Percentiles rank a stretch among this genome's conserved stretches.
Evolutionary conservation across 345 rosid genomes (phyloP).

Genomic region (Eucalyptus leucophloia): DNA sequence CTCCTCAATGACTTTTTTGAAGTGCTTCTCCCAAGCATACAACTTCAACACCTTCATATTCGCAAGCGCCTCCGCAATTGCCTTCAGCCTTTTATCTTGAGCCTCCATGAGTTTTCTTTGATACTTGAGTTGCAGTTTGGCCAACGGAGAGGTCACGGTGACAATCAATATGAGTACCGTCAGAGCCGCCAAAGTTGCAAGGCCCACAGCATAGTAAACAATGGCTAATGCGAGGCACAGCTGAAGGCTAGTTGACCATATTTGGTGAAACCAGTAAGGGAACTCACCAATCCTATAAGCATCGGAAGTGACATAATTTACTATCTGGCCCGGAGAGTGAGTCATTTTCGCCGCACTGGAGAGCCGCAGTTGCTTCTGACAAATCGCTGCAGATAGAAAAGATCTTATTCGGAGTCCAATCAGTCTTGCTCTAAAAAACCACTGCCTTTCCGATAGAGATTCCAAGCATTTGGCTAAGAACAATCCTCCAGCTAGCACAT

Average conservation of each 20-base stretch:
- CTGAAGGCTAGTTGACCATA: conserved; percentile 29
- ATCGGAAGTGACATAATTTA: conserved; percentile 28
- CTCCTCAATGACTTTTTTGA: conserved; percentile 18
- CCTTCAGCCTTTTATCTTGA: conserved; percentile 28
- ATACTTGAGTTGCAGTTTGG: conserved; percentile 20
- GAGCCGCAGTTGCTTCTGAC: conserved; percentile 27
- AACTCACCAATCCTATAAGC: conserved; percentile 34
- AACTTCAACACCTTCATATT: conserved; percentile 45
- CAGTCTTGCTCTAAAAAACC: conserved; percentile 20
- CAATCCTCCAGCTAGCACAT: conserved; percentile 10
- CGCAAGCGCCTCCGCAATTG: conserved; percentile 3
- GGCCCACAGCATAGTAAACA: conserved; percentile 22
- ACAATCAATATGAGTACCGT: conserved; percentile 4
- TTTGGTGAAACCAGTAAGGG: conserved; percentile 36
- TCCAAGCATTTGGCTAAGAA: conserved; percentile 33
- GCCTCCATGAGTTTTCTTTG: conserved; percentile 20
- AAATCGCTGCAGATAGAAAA: conserved; percentile 28
- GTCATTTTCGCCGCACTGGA: conserved; percentile 15
- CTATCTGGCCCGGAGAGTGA: conserved; percentile 29
- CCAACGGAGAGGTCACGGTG: conserved; percentile 16
- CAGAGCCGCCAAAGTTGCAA: conserved; percentile 33
- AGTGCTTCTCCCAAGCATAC: conserved; percentile 47
- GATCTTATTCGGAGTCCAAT: conserved; percentile 36
- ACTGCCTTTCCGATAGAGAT: conserved; percentile 41
- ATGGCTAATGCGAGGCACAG: conserved; percentile 24